Evolutionary conservation across 2,329 filamentous ascomycete species (phyloP).

Genomic region (Aspergillus sp.): DNA sequence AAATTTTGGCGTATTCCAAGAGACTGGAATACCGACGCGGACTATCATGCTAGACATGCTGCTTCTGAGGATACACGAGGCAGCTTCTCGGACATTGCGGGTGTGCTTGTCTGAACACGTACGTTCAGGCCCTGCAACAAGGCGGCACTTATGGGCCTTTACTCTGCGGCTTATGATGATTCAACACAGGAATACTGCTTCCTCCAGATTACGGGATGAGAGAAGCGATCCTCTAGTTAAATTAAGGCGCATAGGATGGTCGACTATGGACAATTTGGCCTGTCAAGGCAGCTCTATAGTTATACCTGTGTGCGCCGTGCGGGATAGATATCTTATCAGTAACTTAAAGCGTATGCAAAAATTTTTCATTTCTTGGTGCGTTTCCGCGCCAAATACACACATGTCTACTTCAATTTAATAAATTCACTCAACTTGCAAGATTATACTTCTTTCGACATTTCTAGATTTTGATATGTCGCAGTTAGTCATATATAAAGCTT

Average conservation of each 20-base stretch:
- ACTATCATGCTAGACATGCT: background rate
- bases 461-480: too few species aligned
- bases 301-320: too few species aligned
- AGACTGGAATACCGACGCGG: slow-evolving; percentile 37
- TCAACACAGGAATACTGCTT: background rate
- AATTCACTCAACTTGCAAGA: too few species aligned
- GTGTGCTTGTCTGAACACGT: background rate
- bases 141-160: background rate
- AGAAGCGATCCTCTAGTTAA: background rate
- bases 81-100: background rate
- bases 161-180: background rate
- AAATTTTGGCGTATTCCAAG: slow-evolving; percentile 45
- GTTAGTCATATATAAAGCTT: too few species aligned
- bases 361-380: too few species aligned
- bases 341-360: too few species aligned
- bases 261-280: background rate
- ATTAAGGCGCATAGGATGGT: background rate
- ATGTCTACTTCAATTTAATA: too few species aligned
- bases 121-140: background rate
- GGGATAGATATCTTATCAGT: too few species aligned
- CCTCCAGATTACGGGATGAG: background rate
- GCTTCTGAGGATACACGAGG: background rate
- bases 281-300: too few species aligned
- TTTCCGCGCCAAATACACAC: too few species aligned
- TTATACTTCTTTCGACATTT: too few species aligned